phyloP scores from a whole-genome alignment of 2,329 filamentous ascomycete genomes.

The Diaporthe vaccinii region DNA sequence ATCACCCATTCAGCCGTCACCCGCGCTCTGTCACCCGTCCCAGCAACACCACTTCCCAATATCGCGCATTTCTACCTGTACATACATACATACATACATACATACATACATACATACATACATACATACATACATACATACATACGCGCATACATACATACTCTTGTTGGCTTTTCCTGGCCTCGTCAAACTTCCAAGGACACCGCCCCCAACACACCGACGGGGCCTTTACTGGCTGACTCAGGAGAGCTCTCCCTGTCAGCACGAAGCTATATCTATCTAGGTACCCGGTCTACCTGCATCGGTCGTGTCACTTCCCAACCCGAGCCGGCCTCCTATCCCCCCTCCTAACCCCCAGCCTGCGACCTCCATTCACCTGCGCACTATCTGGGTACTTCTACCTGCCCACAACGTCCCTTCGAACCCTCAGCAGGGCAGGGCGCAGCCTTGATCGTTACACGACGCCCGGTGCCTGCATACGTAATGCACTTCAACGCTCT shows the following conservation, averaged over 20 bases:
- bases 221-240: conserved; percentile 28
- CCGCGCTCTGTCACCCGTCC: neutral
- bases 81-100: neutral
- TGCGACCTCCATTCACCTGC: conserved; percentile 26
- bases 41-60: conserved; percentile 10
- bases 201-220: conserved; percentile 7
- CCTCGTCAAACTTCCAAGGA: neutral
- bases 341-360: conserved; percentile 11
- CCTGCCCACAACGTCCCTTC: conserved; percentile 10
- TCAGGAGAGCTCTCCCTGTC: conserved; percentile 38
- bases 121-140: neutral
- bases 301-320: conserved; percentile 34
- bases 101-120: neutral
- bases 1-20: conserved; percentile 32
- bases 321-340: conserved; percentile 35
- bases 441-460: conserved; percentile 37
- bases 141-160: conserved; percentile 3
- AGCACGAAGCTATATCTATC: conserved; percentile 30
- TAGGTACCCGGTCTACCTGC: conserved; percentile 28
- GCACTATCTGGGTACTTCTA: neutral
- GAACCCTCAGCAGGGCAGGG: conserved; percentile 8
- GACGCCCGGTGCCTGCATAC: conserved; percentile 35
- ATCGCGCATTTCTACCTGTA: conserved; percentile 26
- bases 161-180: conserved; percentile 3
- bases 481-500: conserved; percentile 39